phyloP scores from a whole-genome alignment of 164 flowering plant genomes.

The Sextonia rubra region DNA sequence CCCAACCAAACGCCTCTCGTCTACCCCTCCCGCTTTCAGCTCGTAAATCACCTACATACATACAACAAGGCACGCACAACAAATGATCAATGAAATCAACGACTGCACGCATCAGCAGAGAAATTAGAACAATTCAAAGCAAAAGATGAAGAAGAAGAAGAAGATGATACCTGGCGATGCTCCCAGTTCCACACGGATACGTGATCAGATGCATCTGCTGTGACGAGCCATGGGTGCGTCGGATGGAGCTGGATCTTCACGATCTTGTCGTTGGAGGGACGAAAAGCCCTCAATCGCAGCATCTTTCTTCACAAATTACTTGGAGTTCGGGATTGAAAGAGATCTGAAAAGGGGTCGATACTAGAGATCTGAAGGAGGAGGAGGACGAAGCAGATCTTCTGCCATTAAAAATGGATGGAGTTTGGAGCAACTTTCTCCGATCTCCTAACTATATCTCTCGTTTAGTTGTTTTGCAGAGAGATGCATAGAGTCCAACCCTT shows the following conservation, averaged over 20 bases:
- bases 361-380: too few species aligned
- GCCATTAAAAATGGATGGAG: too few species aligned
- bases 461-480: too few species aligned
- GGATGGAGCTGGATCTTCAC: conserved; percentile 91
- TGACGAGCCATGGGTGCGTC: conserved; percentile 97
- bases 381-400: too few species aligned
- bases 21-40: conserved; percentile 94
- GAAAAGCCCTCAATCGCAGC: conserved; percentile 78
- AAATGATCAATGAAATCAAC: not conserved
- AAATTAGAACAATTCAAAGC: not conserved
- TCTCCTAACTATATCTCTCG: too few species aligned
- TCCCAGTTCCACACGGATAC: conserved; percentile 99
- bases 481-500: too few species aligned
- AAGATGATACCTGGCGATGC: conserved; percentile 68
- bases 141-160: not conserved
- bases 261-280: conserved; percentile 79
- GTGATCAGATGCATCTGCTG: conserved; percentile 93
- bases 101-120: not conserved
- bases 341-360: too few species aligned
- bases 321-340: not conserved
- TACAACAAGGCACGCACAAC: too few species aligned
- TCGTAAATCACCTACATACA: conserved; percentile 75
- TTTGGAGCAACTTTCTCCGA: too few species aligned
- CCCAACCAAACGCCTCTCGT: conserved; percentile 92
- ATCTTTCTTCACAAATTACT: too few species aligned